phyloP scores from a whole-genome alignment of 83 land plant species.

The Thuja plicata region DNA sequence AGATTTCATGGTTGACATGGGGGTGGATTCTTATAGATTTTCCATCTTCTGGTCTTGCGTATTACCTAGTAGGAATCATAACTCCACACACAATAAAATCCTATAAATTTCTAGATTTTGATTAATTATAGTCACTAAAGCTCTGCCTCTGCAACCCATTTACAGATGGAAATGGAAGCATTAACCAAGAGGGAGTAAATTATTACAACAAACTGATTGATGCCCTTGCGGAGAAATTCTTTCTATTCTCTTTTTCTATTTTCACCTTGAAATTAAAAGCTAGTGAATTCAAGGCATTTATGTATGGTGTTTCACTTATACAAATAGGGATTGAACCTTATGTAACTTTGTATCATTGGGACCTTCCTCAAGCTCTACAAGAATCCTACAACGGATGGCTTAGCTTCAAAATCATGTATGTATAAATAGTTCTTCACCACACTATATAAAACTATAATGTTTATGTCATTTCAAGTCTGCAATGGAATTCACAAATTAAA shows the following conservation, averaged over 20 bases:
- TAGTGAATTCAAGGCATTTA: not conserved
- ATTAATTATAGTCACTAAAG: not conserved
- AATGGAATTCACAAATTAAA: not conserved
- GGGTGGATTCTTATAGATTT: conserved; percentile 70
- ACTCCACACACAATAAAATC: not conserved
- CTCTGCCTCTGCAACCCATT: not conserved
- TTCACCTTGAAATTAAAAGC: not conserved
- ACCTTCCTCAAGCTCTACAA: conserved; percentile 79
- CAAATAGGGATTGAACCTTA: conserved; percentile 69
- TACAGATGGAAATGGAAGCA: conserved; percentile 63
- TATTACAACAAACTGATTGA: conserved; percentile 77
- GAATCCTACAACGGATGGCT: conserved; percentile 69
- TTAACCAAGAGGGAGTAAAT: conserved; percentile 60
- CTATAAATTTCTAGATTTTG: no score
- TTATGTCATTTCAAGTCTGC: no score
- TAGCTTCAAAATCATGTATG: conserved; percentile 55
- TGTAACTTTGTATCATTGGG: conserved; percentile 83
- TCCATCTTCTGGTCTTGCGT: conserved; percentile 79
- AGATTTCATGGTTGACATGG: conserved; percentile 62
- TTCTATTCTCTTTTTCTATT: not conserved
- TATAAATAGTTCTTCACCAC: not conserved
- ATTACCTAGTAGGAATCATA: conserved; percentile 45
- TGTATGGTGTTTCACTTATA: not conserved
- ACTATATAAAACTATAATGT: no score
- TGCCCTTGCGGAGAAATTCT: conserved; percentile 64